These are phyloP conservation scores for Picea mariana DNA, from an alignment of 83 land plant genomes.

Conservation along the genomic window DNA sequence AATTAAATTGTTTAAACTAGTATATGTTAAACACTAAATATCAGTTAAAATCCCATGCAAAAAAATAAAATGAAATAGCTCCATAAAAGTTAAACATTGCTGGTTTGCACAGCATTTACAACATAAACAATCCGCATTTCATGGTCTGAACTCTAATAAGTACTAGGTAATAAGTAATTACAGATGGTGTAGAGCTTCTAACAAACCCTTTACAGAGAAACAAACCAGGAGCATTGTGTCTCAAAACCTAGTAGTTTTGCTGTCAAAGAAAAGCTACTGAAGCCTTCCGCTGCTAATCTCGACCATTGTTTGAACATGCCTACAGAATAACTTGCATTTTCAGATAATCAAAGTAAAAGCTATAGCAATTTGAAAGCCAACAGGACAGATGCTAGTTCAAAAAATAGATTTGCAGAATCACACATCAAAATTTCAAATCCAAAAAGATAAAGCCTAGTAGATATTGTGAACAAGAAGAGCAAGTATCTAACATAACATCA, in stretches of 20 bases:
- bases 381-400: background rate
- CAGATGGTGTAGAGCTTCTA: slow-evolving; percentile 2
- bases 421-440: background rate
- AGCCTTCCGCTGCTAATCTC: background rate
- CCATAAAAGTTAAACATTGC: slow-evolving; percentile 2
- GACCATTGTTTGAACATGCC: background rate
- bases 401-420: too few relatives aligned
- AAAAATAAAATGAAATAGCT: background rate
- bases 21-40: background rate
- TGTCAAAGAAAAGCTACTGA: background rate
- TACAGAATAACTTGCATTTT: slow-evolving; percentile 1
- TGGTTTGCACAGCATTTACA: background rate
- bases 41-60: background rate
- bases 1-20: background rate
- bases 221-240: slow-evolving; percentile 10
- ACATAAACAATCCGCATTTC: background rate
- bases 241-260: background rate
- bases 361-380: background rate
- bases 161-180: background rate
- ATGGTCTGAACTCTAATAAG: background rate
- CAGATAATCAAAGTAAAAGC: background rate
- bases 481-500: too few relatives aligned
- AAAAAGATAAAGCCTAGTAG: background rate
- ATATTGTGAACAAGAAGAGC: background rate
- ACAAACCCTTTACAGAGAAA: slow-evolving; percentile 1